Base-by-base conservation (phyloP, 805 yeast genomes). In the Alloascoidea africana region DNA sequence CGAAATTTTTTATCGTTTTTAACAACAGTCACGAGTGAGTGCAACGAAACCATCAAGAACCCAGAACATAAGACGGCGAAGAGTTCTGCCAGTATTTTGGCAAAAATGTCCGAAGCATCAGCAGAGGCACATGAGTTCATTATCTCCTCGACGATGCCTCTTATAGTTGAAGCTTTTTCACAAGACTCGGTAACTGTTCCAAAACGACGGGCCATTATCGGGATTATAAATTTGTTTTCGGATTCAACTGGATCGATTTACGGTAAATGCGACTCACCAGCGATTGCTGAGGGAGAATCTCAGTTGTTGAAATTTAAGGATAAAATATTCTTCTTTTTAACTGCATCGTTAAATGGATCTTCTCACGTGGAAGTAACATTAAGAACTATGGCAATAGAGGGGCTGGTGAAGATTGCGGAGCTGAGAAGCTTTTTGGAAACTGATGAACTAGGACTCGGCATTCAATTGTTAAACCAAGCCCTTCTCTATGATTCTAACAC, bases 301-400 rank as follows among this genome's bases (percentile, higher is more conserved):
- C 55, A 63, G 5, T 52, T 82, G 37, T 45, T 54, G 13, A 45
- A 52, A 4, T 69, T 59, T 52, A 76, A 80, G 43, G 94, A 86
- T 47, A 74, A 74, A 32, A 59, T 87, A 13, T 56, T 86, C 18
- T 70, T 76, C 38, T 59, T 78, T 33, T 53, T 84, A 45, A 74
- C 86, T n/a, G 76, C 72, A 48, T 66, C 83, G 3, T 61, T 87
- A 36, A 70, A 78, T 51, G 67, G 79, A 0, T 66, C 82, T 0
- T 73, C 94, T 0, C 66, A 65, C 23, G 58, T 71, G 18, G 95
- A 83, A 47, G 76, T 75, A 6, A 71, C 86, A 1, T 62, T 85
- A 40, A 66, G 85, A 47, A 65, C 79, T 17, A 58, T 78, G 32
- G 70, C 91, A 1, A 60, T 81, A 18, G 71, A 71, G 38, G 82